A percentile compares a stretch with the other conserved stretches of the same genome.
Conservation (phyloP, 2,329 filamentous ascomycete genomes). For the Nigrospora oryzae region DNA sequence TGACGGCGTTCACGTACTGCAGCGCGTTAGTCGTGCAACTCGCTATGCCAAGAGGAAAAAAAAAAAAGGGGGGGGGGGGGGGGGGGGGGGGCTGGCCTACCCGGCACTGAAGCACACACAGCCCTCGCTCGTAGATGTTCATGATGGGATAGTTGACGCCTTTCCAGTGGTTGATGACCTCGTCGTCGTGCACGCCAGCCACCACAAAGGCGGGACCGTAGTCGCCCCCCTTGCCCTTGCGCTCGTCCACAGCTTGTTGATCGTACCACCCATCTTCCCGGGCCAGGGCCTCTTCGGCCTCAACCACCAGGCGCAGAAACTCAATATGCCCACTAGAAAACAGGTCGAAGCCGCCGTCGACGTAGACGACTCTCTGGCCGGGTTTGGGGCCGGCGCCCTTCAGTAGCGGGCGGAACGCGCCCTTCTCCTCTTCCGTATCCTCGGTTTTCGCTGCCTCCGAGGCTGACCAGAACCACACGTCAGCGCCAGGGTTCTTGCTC, state of each 20-base stretch:
- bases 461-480: constrained; percentile 77
- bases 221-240: constrained; percentile 59
- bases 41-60: background rate
- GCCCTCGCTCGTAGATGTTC: constrained; percentile 94
- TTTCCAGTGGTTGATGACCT: constrained; percentile 93
- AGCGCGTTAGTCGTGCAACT: constrained; percentile 3
- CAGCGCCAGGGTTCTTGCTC: constrained; percentile 67
- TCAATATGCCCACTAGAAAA: constrained; percentile 97
- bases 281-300: constrained; percentile 64
- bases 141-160: constrained; percentile 98
- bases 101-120: constrained; percentile 92
- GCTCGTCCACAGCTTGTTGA: constrained; percentile 52
- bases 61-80: background rate
- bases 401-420: constrained; percentile 60
- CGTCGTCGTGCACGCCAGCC: constrained; percentile 88
- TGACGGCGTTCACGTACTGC: constrained; percentile 76
- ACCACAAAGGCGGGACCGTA: constrained; percentile 83
- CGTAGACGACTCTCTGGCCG: constrained; percentile 84
- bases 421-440: constrained; percentile 47
- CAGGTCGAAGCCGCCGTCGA: constrained; percentile 92
- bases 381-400: constrained; percentile 61
- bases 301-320: constrained; percentile 72
- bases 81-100: constrained; percentile 36
- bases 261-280: constrained; percentile 66
- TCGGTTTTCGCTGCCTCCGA: constrained; percentile 37